Evolutionary conservation across 1,284 basidiomycete species (phyloP).

Genomic region (Tilletia indica): DNA sequence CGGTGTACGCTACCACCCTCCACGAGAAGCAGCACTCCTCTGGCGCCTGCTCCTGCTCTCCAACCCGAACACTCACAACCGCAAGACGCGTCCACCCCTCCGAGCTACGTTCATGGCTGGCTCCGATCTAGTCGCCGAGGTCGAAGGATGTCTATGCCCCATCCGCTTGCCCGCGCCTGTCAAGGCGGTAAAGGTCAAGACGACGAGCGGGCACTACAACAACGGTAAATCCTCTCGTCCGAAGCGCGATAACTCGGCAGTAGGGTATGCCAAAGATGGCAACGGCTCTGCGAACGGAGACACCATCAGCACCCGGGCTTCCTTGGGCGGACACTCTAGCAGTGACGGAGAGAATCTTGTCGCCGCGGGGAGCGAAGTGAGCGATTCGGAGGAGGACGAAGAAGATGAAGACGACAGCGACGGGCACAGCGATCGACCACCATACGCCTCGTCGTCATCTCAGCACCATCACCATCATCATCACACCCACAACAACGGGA

Average conservation of each 20-base stretch:
- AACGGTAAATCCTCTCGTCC: no score
- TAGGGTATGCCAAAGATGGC: no score
- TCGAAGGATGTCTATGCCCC: neutral
- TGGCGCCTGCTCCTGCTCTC: conserved; percentile 10
- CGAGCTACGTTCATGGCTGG: neutral
- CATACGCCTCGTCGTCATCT: neutral
- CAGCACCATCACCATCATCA: neutral
- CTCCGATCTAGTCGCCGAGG: conserved; percentile 9
- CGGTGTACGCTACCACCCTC: neutral
- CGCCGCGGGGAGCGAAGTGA: neutral
- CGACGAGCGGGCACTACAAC: neutral
- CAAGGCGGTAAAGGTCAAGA: neutral
- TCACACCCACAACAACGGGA: neutral
- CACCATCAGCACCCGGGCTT: no score
- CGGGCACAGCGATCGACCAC: neutral
- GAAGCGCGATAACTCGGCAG: no score
- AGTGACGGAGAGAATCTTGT: no score
- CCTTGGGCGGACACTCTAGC: no score
- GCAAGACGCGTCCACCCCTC: conserved; percentile 5
- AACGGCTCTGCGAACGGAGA: no score
- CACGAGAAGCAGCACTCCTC: conserved; percentile 5
- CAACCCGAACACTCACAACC: conserved; percentile 4
- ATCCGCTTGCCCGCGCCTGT: neutral
- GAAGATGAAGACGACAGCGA: neutral
- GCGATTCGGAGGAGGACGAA: neutral